phyloP scores from a whole-genome alignment of 306 rosid genomes.

The Cotoneaster glaucophyllus region DNA sequence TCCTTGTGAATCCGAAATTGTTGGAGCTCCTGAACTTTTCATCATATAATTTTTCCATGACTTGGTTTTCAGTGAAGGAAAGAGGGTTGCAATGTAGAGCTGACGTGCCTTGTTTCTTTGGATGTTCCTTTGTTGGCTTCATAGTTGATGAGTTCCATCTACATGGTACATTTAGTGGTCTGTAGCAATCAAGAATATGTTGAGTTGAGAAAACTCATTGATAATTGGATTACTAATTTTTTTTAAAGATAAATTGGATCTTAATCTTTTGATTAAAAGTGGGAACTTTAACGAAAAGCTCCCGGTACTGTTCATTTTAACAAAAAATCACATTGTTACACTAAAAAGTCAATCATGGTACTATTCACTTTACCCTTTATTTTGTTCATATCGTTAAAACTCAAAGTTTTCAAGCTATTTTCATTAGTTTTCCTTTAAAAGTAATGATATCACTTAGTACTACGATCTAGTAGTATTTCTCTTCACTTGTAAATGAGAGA shows the following conservation, averaged over 20 bases:
- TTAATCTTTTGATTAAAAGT: neutral
- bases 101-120: slow-evolving; percentile 39
- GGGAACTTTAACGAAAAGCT: too few relatives aligned
- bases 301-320: too few relatives aligned
- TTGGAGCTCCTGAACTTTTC: slow-evolving; percentile 37
- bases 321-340: too few relatives aligned
- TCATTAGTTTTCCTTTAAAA: too few relatives aligned
- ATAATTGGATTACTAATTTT: neutral
- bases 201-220: neutral
- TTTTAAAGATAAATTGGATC: too few relatives aligned
- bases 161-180: slow-evolving; percentile 61
- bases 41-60: slow-evolving; percentile 35
- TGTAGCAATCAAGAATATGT: slow-evolving; percentile 26
- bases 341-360: too few relatives aligned
- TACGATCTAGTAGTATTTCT: too few relatives aligned
- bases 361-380: too few relatives aligned
- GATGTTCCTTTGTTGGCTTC: slow-evolving; percentile 40
- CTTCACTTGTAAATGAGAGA: too few relatives aligned
- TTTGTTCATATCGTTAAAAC: too few relatives aligned
- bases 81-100: slow-evolving; percentile 26
- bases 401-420: too few relatives aligned
- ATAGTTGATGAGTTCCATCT: slow-evolving; percentile 53
- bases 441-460: too few relatives aligned
- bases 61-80: slow-evolving; percentile 31
- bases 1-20: slow-evolving; percentile 46